These are phyloP conservation scores for Cucurbita moschata DNA, from an alignment of 306 rosid species.

Conservation along the genomic window DNA sequence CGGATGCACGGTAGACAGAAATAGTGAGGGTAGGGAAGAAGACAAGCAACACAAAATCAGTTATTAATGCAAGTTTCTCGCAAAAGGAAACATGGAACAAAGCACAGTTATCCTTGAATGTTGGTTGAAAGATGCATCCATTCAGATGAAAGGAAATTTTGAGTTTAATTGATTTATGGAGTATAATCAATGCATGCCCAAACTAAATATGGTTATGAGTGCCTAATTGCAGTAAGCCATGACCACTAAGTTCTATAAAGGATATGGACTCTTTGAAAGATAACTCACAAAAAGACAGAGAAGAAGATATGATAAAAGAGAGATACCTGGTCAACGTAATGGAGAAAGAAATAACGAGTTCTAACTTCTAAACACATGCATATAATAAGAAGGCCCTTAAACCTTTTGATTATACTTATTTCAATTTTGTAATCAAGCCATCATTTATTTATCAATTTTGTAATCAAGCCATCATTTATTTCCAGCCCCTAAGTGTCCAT, in stretches of 20 bases:
- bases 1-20: background rate
- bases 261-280: background rate
- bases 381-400: background rate
- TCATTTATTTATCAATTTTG: background rate
- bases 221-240: background rate
- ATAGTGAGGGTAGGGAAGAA: background rate
- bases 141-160: background rate
- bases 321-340: background rate
- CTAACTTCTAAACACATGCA: constrained; percentile 1
- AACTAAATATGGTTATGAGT: background rate
- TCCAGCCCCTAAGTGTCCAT: background rate
- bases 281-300: too few relatives aligned
- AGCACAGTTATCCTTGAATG: background rate
- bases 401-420: background rate
- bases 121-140: background rate
- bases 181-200: background rate
- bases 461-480: background rate
- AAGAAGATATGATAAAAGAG: background rate
- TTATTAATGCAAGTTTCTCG: background rate
- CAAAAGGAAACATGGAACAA: background rate
- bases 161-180: background rate
- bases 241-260: background rate
- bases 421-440: background rate
- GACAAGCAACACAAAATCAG: background rate
- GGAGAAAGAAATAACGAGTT: background rate